A percentile compares a stretch with the other conserved stretches of the same genome.
Evolutionary conservation across 1,284 basidiomycete species (phyloP).

Genomic region (Naganishia sp.): DNA sequence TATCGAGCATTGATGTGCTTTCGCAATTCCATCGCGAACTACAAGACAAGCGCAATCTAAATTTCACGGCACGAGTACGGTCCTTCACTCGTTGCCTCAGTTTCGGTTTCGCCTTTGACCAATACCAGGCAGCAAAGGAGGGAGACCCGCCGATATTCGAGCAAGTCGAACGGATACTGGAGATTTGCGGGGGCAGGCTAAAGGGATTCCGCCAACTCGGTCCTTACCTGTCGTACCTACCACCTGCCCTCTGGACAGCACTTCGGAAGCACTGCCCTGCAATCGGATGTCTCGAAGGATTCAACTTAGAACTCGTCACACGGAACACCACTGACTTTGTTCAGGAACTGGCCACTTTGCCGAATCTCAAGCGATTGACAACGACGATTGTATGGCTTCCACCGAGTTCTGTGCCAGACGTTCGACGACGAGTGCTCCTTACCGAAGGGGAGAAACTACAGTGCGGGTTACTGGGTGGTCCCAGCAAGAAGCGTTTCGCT

Average conservation of each 20-base stretch:
- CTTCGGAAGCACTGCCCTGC: not conserved
- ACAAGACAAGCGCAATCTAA: not conserved
- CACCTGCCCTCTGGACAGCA: slow-evolving; percentile 1
- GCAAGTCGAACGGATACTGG: not conserved
- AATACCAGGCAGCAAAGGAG: not conserved
- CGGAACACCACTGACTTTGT: slow-evolving; percentile 1
- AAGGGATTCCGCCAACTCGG: slow-evolving; percentile 11
- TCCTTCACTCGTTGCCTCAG: slow-evolving; percentile 17
- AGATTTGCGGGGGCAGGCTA: slow-evolving; percentile 2
- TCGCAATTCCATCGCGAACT: not conserved
- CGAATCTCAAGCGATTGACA: slow-evolving; percentile 1
- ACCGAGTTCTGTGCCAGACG: slow-evolving; percentile 15
- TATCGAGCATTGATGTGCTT: not conserved
- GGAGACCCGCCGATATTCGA: not conserved
- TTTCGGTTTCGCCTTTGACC: slow-evolving; percentile 17
- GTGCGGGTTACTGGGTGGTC: not conserved
- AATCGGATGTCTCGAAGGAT: slow-evolving; percentile 12
- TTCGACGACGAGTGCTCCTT: not conserved
- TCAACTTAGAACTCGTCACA: slow-evolving; percentile 9
- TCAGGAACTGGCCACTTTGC: slow-evolving; percentile 2
- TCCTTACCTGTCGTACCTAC: slow-evolving; percentile 12
- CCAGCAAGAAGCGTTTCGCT: slow-evolving; percentile 1
- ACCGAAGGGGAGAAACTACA: slow-evolving; percentile 17
- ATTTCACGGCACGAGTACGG: not conserved
- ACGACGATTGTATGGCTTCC: slow-evolving; percentile 23